Percentiles rank a stretch among this genome's conserved stretches.
Evolutionary conservation across 2,329 filamentous ascomycete genomes (phyloP).

Genomic region (Parastagonospora avenae): DNA sequence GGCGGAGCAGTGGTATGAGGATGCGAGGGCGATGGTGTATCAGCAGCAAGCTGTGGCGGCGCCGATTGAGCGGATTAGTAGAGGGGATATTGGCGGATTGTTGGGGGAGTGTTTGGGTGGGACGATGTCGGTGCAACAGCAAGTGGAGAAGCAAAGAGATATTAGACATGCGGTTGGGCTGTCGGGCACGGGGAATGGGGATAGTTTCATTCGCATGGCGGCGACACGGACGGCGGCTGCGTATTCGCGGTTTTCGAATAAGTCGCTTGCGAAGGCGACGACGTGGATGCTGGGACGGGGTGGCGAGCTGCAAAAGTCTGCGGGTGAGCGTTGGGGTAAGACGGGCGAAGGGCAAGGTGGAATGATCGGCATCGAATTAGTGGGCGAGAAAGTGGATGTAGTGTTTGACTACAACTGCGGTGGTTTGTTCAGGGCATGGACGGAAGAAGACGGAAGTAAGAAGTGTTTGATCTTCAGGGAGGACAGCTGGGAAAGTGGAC

Average conservation of each 20-base stretch:
- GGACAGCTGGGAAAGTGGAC: constrained; percentile 33
- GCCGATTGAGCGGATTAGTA: constrained; percentile 31
- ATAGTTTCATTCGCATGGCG: constrained; percentile 77
- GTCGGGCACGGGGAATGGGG: constrained; percentile 86
- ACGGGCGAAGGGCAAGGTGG: constrained; percentile 83
- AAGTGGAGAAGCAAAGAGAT: constrained; percentile 2
- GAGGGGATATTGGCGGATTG: constrained; percentile 52
- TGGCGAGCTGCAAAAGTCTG: constrained; percentile 76
- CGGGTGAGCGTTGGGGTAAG: constrained; percentile 72
- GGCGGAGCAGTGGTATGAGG: constrained; percentile 79
- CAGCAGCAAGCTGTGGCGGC: constrained; percentile 16
- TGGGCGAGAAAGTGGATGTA: constrained; percentile 60
- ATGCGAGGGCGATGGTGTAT: constrained; percentile 33
- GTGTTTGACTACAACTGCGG: constrained; percentile 83
- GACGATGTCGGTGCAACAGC: not conserved
- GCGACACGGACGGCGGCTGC: constrained; percentile 75
- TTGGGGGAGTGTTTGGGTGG: constrained; percentile 66
- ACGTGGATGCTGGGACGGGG: constrained; percentile 69
- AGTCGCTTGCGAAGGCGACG: constrained; percentile 63
- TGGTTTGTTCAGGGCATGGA: constrained; percentile 85
- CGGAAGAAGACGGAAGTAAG: constrained; percentile 64
- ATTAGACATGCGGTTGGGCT: constrained; percentile 59
- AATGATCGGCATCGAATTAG: constrained; percentile 78
- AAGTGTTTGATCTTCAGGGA: constrained; percentile 65
- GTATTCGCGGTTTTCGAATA: constrained; percentile 67